Conservation (phyloP, 1,139 yeast species). For the Hansenula lynferdii region DNA sequence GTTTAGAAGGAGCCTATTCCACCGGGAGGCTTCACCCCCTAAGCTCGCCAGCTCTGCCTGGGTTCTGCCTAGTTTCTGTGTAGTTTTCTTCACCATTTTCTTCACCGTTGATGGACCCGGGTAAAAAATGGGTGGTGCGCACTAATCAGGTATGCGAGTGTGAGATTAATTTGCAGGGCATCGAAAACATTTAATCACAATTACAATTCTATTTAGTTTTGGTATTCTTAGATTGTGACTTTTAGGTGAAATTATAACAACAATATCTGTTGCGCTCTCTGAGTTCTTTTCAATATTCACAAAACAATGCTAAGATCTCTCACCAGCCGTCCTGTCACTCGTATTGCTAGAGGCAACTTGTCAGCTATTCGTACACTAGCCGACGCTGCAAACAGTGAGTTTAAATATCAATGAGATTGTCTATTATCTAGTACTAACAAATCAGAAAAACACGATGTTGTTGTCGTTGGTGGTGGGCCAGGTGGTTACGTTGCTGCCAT, state of each 20-base stretch:
- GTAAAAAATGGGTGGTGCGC: constrained; percentile 2
- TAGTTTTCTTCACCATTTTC: no score
- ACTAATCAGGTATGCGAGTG: not conserved
- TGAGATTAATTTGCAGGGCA: not conserved
- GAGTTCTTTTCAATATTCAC: not conserved
- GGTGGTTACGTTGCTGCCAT: constrained; percentile 99
- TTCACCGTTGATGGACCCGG: constrained; percentile 3
- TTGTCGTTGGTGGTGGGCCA: constrained; percentile 98
- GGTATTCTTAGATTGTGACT: no score
- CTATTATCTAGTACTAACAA: not conserved
- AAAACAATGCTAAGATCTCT: constrained; percentile 19
- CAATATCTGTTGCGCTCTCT: no score
- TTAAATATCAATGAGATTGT: not conserved
- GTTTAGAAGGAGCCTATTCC: no score
- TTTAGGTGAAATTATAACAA: no score
- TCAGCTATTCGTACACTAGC: constrained; percentile 15
- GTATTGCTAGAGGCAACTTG: constrained; percentile 10
- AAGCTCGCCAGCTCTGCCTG: no score
- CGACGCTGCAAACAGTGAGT: constrained; percentile 15
- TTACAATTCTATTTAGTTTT: no score
- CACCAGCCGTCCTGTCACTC: constrained; percentile 12
- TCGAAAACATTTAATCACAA: not conserved
- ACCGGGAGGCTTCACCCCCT: not conserved
- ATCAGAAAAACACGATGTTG: constrained; percentile 66
- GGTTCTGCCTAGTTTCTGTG: no score